Conservation (phyloP, 306 rosid species). For the Mimosa bimucronata region DNA sequence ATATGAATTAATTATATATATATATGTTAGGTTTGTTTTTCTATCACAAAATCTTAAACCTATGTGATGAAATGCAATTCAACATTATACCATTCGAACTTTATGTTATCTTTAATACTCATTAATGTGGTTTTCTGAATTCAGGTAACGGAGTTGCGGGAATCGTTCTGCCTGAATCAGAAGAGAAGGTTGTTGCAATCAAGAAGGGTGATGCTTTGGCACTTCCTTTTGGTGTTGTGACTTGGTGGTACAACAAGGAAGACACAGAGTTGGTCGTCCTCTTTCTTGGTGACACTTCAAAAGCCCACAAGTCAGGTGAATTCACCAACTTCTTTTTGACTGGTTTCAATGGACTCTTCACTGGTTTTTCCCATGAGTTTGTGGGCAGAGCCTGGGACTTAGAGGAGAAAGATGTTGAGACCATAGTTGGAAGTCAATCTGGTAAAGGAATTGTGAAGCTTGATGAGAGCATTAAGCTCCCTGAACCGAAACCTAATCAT, state of each 20-base stretch:
- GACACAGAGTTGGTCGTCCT: not conserved
- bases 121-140: not conserved
- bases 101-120: not conserved
- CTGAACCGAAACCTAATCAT: not conserved
- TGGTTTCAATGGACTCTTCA: not conserved
- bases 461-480: not conserved
- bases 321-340: not conserved
- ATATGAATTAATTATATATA: no score
- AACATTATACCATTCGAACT: no score
- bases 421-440: not conserved
- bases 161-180: not conserved
- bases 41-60: no score
- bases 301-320: not conserved
- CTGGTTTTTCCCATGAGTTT: not conserved
- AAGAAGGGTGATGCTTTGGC: not conserved
- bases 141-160: not conserved
- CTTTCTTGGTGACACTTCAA: not conserved
- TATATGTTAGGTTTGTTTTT: no score
- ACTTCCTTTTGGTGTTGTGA: conserved; percentile 6
- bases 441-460: not conserved
- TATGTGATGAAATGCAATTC: no score
- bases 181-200: not conserved
- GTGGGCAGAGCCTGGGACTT: not conserved
- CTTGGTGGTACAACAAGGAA: conserved; percentile 7
- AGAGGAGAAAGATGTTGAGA: not conserved